Percentiles rank a stretch among this genome's conserved stretches.
Evolutionary conservation across 2,329 filamentous ascomycete genomes (phyloP).

Genomic region (Sclerotinia subarctica): DNA sequence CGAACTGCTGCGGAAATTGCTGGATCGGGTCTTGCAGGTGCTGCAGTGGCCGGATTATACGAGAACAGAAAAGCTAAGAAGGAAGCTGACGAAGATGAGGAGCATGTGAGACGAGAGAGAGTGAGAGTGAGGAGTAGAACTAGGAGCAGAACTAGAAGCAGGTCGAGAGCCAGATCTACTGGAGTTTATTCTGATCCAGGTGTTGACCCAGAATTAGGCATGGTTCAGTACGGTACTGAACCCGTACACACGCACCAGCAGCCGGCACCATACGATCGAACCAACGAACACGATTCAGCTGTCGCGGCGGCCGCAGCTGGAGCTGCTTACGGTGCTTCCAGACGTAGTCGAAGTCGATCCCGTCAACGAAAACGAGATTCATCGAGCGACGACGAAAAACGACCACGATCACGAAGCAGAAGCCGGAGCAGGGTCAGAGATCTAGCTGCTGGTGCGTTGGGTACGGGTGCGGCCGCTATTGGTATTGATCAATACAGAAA

Average conservation of each 20-base stretch:
- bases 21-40: constrained; percentile 57
- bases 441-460: constrained; percentile 53
- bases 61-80: constrained; percentile 61
- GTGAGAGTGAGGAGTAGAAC: constrained; percentile 34
- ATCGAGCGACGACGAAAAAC: constrained; percentile 32
- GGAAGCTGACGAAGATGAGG: constrained; percentile 44
- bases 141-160: constrained; percentile 35
- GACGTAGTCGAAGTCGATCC: constrained; percentile 29
- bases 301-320: constrained; percentile 28
- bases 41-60: constrained; percentile 59
- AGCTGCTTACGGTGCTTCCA: constrained; percentile 31
- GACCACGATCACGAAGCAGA: constrained; percentile 24
- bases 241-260: constrained; percentile 47
- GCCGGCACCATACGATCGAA: constrained; percentile 33
- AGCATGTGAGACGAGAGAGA: constrained; percentile 21
- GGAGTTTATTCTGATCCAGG: constrained; percentile 48
- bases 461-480: constrained; percentile 58
- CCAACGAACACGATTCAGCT: constrained; percentile 27
- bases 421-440: constrained; percentile 52
- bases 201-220: constrained; percentile 63
- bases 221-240: constrained; percentile 63
- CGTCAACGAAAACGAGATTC: constrained; percentile 28
- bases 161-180: constrained; percentile 50
- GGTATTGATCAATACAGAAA: constrained; percentile 60
- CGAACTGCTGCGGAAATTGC: constrained; percentile 57